phyloP scores from a whole-genome alignment of 179 eudicot genomes.

The Carnegiea gigantea region DNA sequence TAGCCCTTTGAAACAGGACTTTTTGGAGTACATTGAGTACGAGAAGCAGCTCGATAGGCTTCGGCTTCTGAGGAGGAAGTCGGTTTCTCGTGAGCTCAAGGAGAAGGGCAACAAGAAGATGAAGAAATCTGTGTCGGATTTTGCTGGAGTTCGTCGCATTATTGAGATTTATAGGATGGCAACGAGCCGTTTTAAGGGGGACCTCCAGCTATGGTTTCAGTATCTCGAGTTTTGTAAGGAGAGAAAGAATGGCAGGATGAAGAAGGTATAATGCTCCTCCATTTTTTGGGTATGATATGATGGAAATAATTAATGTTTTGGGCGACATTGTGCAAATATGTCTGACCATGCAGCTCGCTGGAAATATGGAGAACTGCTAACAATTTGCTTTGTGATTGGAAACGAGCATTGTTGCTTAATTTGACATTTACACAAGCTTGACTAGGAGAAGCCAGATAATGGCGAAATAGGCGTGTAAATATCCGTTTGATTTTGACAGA shows the following conservation, averaged over 20 bases:
- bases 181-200: conserved; percentile 79
- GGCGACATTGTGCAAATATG: no score
- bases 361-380: no score
- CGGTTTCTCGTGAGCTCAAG: conserved; percentile 29
- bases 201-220: conserved; percentile 75
- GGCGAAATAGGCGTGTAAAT: no score
- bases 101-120: conserved; percentile 34
- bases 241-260: conserved; percentile 67
- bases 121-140: conserved; percentile 58
- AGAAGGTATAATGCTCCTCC: conserved; percentile 47
- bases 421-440: no score
- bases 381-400: no score
- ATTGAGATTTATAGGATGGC: conserved; percentile 64
- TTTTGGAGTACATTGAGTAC: conserved; percentile 60
- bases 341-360: no score
- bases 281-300: neutral
- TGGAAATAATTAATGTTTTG: no score
- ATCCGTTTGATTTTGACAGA: no score
- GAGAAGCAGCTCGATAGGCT: conserved; percentile 66
- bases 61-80: conserved; percentile 52
- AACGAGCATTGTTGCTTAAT: no score
- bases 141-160: conserved; percentile 56
- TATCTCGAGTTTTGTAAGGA: conserved; percentile 74
- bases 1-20: conserved; percentile 69
- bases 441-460: no score